Evolutionary conservation across 192 early-diverging fungal species (phyloP).

Genomic region (Cladochytrium replicatum): DNA sequence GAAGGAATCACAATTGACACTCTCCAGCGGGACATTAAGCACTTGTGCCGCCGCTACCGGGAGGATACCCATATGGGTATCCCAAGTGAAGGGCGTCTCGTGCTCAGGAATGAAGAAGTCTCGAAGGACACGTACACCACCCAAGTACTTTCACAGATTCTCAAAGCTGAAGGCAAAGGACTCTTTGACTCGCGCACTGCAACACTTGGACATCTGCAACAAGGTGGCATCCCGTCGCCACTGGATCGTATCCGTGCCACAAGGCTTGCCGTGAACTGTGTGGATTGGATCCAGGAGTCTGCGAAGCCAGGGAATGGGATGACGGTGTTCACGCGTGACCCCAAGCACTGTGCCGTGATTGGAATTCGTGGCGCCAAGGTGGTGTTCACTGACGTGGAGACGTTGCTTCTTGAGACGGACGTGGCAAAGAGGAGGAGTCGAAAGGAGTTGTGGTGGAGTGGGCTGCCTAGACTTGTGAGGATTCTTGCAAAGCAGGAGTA

Average conservation of each 20-base stretch:
- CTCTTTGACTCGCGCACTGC: slow-evolving; percentile 86
- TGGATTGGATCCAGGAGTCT: slow-evolving; percentile 68
- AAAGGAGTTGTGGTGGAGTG: slow-evolving; percentile 65
- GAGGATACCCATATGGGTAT: slow-evolving; percentile 55
- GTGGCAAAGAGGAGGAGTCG: slow-evolving; percentile 64
- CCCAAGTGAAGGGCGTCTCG: slow-evolving; percentile 69
- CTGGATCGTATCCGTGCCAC: slow-evolving; percentile 92
- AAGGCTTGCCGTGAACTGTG: slow-evolving; percentile 65
- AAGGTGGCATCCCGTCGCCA: slow-evolving; percentile 88
- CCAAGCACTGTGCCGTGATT: slow-evolving; percentile 60
- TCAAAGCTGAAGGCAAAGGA: slow-evolving; percentile 75
- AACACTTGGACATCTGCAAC: slow-evolving; percentile 90
- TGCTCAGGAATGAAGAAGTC: slow-evolving; percentile 54
- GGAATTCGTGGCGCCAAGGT: slow-evolving; percentile 74
- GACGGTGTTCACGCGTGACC: slow-evolving; percentile 44
- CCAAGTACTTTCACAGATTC: slow-evolving; percentile 71
- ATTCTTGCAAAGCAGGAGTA: slow-evolving; percentile 42
- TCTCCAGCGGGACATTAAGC: slow-evolving; percentile 77
- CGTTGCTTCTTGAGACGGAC: slow-evolving; percentile 65
- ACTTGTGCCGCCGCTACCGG: slow-evolving; percentile 65
- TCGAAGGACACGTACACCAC: slow-evolving; percentile 81
- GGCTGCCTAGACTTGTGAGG: slow-evolving; percentile 22
- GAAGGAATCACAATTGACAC: slow-evolving; percentile 67
- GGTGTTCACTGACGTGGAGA: slow-evolving; percentile 57
- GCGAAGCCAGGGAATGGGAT: neutral